These are phyloP conservation scores for Vishniacozyma victoriae DNA, from an alignment of 768 basidiomycete genomes.

Conservation along the genomic window DNA sequence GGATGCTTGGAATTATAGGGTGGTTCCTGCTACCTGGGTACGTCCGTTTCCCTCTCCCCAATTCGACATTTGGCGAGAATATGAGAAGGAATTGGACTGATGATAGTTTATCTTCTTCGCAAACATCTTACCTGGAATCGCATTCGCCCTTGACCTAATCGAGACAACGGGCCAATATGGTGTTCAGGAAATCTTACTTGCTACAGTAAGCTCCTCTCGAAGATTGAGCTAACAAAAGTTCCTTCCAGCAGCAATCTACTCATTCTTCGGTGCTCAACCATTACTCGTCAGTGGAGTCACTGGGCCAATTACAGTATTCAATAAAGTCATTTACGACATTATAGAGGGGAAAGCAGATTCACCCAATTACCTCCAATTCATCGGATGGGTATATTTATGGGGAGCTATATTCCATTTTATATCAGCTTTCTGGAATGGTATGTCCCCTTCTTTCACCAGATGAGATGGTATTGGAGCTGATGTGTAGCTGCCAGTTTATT, in stretches of 20 bases:
- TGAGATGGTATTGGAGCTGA: background rate
- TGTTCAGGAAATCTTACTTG: conserved; percentile 69
- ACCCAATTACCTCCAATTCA: conserved; percentile 74
- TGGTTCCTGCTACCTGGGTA: conserved; percentile 75
- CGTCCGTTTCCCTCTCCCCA: conserved; percentile 60
- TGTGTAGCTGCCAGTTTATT: conserved; percentile 36
- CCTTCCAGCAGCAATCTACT: conserved; percentile 83
- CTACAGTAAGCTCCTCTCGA: conserved; percentile 25
- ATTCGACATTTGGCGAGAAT: background rate
- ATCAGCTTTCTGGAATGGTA: conserved; percentile 71
- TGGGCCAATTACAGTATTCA: conserved; percentile 89
- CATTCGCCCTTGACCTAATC: conserved; percentile 86
- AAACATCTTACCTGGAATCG: conserved; percentile 74
- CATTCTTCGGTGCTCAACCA: conserved; percentile 82
- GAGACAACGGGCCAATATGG: conserved; percentile 73
- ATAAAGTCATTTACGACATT: conserved; percentile 81
- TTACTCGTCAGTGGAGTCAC: conserved; percentile 88
- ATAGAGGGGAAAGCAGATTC: conserved; percentile 48
- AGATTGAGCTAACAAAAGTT: conserved; percentile 51
- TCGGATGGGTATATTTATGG: conserved; percentile 92
- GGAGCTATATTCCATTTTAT: conserved; percentile 73
- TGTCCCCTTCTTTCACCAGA: conserved; percentile 35
- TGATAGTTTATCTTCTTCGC: conserved; percentile 35
- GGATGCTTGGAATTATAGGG: conserved; percentile 86
- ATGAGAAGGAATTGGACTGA: background rate